Percentiles rank a stretch among this genome's conserved stretches.
Conservation (phyloP, 768 basidiomycete genomes). For the Kwoniella sp. region DNA sequence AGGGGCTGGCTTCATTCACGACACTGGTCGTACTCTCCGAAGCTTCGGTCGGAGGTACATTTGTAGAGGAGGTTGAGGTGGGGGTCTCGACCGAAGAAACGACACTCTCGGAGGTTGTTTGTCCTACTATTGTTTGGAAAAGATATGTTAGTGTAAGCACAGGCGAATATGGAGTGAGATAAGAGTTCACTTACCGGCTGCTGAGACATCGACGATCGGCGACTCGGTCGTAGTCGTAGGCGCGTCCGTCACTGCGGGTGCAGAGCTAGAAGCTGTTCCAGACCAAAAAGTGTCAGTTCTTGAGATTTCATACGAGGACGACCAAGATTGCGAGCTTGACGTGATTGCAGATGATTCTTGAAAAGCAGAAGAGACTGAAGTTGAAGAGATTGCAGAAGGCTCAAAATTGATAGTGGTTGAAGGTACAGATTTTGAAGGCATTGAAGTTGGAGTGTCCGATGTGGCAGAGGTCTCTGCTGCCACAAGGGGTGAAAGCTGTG, state of each 20-base stretch:
- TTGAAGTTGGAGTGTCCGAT: background rate
- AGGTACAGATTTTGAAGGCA: background rate
- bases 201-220: background rate
- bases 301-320: background rate
- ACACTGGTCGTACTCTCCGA: background rate
- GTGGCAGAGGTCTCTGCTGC: background rate
- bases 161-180: background rate
- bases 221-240: background rate
- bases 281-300: background rate
- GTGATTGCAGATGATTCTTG: background rate
- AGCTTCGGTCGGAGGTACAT: background rate
- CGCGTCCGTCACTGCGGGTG: slow-evolving; percentile 1
- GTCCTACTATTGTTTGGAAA: background rate
- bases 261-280: background rate
- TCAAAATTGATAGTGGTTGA: background rate
- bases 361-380: background rate
- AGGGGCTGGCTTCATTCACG: background rate
- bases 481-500: background rate
- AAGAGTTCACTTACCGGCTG: background rate
- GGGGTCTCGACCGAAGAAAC: background rate
- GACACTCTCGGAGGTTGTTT: background rate
- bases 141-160: background rate
- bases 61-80: background rate
- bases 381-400: background rate
- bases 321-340: background rate